These are phyloP conservation scores for Liriodendron chinense DNA, from an alignment of 164 flowering plant species.

Conservation along the genomic window DNA sequence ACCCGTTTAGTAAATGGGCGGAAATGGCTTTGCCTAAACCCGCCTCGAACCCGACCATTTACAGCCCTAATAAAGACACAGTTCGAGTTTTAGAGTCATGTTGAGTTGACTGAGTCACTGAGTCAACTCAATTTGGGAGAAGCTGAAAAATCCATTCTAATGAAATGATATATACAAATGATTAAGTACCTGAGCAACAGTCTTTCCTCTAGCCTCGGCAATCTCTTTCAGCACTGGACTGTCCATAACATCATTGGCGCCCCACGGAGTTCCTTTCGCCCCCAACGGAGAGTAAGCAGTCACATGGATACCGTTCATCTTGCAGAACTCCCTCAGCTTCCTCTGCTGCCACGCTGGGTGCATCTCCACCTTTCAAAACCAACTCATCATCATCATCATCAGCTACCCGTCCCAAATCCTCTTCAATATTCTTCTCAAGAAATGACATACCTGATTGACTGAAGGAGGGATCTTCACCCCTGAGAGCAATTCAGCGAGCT, in stretches of 20 bases:
- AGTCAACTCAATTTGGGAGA: not conserved
- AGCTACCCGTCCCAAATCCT: too few relatives aligned
- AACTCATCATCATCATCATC: too few relatives aligned
- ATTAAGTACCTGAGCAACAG: constrained; percentile 23
- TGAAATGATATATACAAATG: too few relatives aligned
- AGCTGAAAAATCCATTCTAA: too few relatives aligned
- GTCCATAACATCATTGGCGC: constrained; percentile 19
- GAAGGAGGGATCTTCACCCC: constrained; percentile 17
- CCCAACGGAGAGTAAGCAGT: constrained; percentile 37
- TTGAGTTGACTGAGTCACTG: too few relatives aligned
- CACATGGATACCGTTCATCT: constrained; percentile 23
- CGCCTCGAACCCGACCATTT: too few relatives aligned
- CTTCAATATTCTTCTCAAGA: too few relatives aligned
- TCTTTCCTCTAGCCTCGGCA: constrained; percentile 30
- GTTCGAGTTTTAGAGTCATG: too few relatives aligned
- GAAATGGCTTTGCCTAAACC: too few relatives aligned
- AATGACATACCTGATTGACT: constrained; percentile 9
- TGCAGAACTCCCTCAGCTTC: constrained; percentile 28
- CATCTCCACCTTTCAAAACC: constrained; percentile 30
- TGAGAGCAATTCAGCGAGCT: constrained; percentile 9
- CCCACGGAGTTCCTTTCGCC: constrained; percentile 23
- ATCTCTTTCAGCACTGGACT: constrained; percentile 22
- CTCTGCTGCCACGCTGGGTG: constrained; percentile 32
- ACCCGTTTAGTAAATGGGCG: too few relatives aligned
- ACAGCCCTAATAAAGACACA: too few relatives aligned